Evolutionary conservation across 2,329 filamentous ascomycete species (phyloP), one percentile per base, ranked within the genome.

Genomic region (Zelopaecilomyces penicillatus): DNA sequence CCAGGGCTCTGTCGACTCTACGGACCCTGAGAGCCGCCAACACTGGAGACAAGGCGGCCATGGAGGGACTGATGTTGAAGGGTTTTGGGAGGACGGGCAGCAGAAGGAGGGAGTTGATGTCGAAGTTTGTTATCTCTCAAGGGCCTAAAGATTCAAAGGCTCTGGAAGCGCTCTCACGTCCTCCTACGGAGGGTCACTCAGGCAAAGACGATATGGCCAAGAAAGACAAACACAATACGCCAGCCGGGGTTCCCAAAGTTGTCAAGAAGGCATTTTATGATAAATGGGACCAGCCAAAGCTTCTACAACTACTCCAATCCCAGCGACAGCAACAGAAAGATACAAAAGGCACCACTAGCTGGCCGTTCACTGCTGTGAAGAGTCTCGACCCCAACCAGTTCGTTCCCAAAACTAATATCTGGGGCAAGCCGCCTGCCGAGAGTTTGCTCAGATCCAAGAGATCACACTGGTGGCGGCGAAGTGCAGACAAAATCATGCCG

Each of bases 21-120:
- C 69, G 70, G 32, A 64, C 60, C 8, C 60, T 83, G 1, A 68
- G 71, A 31, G 73, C 74, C 3, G 77, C 77, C 51, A 75, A 76
- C 50, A 56, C 63, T 8, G 79, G 79, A 31, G 65, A 76, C 48
- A 47, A 64, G 31, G 41, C 50, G 0, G 69, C 70, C 41, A 69
- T 82, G 64, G 57, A 65, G 30, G 63, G 57, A 7, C 59, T 83
- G 6, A 63, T 80, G 30, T 52, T 65, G 37, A 56, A 68, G 19
- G 71, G 67, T 1, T 79, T 80, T 52, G 80, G 75, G 5, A 68
- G 78, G 30, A 52, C 60, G 0, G 80, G 80, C 12, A 66, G 64
- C 44, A 65, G 74, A 31, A 68, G 78, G 37, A 69, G 74, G 10
- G 56, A 70, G 41, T 64, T 83, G 3, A 50, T 75, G 34, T 50